A percentile compares a stretch with the other conserved stretches of the same genome.
phyloP scores from a whole-genome alignment of 2,329 filamentous ascomycete species.

The Diaporthe australafricana region DNA sequence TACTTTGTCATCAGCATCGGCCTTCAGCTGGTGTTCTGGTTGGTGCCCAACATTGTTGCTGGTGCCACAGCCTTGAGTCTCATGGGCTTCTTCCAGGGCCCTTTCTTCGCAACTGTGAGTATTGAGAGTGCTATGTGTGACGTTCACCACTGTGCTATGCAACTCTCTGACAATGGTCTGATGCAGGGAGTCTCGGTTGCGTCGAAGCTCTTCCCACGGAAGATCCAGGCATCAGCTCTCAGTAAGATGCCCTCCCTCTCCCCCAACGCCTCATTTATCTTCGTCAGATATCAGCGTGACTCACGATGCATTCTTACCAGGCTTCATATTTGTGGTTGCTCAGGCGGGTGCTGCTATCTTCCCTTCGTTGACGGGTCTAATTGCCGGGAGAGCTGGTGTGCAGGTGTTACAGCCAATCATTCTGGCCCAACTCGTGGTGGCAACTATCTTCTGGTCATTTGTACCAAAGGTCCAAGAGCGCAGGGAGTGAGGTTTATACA shows the following conservation, averaged over 20 bases:
- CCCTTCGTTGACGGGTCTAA: constrained; percentile 61
- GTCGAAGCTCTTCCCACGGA: constrained; percentile 59
- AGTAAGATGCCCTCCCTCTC: constrained; percentile 46
- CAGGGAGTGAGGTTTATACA: neutral
- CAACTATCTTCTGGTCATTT: constrained; percentile 54
- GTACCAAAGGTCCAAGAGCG: constrained; percentile 27
- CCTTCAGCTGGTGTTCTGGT: constrained; percentile 71
- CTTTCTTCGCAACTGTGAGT: constrained; percentile 63
- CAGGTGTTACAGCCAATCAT: constrained; percentile 56
- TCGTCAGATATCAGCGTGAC: neutral
- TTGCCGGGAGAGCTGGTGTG: constrained; percentile 53
- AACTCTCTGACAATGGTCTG: neutral
- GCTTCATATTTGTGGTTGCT: constrained; percentile 62
- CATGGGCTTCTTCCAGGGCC: constrained; percentile 65
- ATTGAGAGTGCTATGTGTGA: no score
- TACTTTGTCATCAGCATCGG: constrained; percentile 64
- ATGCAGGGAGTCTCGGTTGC: constrained; percentile 62
- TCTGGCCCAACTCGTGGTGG: constrained; percentile 55
- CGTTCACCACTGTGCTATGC: neutral
- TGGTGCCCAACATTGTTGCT: constrained; percentile 49
- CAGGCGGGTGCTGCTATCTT: constrained; percentile 64
- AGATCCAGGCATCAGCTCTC: constrained; percentile 60
- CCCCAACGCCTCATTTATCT: neutral
- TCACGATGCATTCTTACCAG: constrained; percentile 35
- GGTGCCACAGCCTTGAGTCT: constrained; percentile 62